Conservation (phyloP, 768 basidiomycete species). For the Phylloporus sp. region DNA sequence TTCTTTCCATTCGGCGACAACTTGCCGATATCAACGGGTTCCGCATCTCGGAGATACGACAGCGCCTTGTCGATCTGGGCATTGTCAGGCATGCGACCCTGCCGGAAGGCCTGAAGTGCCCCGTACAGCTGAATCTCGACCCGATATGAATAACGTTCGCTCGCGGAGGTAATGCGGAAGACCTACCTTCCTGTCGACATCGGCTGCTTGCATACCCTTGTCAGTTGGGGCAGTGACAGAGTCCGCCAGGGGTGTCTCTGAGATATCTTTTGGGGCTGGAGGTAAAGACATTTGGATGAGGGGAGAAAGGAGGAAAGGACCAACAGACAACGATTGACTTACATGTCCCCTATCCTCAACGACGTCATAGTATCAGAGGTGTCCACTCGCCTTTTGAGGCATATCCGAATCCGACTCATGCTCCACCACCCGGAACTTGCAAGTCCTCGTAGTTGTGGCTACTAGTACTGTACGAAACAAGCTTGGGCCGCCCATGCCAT, state of each 20-base stretch:
- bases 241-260: conserved; percentile 49
- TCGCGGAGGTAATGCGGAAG: neutral
- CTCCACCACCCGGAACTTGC: too few relatives aligned
- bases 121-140: conserved; percentile 67
- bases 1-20: conserved; percentile 75
- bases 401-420: neutral
- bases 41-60: conserved; percentile 55
- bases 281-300: conserved; percentile 58
- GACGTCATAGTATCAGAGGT: conserved; percentile 13
- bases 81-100: conserved; percentile 78
- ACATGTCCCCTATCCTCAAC: conserved; percentile 9
- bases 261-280: conserved; percentile 56
- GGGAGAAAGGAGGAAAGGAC: neutral
- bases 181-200: conserved; percentile 72
- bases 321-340: neutral
- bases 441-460: too few relatives aligned
- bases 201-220: conserved; percentile 56
- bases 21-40: conserved; percentile 58
- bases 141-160: neutral
- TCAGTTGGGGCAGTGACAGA: conserved; percentile 68
- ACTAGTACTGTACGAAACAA: too few relatives aligned
- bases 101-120: conserved; percentile 74
- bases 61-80: conserved; percentile 73
- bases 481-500: too few relatives aligned
- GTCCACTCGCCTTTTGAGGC: conserved; percentile 7